Base-by-base conservation (phyloP, 306 rosid species). In the Rosa rugosa region DNA sequence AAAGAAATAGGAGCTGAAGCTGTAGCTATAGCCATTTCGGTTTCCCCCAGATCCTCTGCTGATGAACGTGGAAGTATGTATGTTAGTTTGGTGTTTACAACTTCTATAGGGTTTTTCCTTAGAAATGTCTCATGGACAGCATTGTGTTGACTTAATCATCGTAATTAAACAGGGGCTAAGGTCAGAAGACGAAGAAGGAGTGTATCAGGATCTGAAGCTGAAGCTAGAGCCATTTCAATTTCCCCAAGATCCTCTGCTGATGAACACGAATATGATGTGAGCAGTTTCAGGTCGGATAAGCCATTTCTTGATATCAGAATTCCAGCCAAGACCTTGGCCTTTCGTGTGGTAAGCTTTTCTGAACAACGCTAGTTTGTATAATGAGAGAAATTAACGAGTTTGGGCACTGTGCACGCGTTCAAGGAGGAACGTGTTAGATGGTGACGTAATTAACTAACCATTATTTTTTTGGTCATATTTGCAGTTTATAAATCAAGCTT, bases 291-390 rank as follows among this genome's bases (percentile, higher is more conserved):
- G 38, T 64, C 69, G 0, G 69, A 64, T 11, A 64, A 64, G 69
- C 69, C 69, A 64, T 64, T 27, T 64, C 69, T 64, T 64, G 42
- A 27, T 34, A 64, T 64, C 69, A 64, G 69, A 64, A 64, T 64
- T 64, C 44, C 69, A 64, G 42, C 69, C 38, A 64, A 31, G 13
- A 31, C 68, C 68, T 63, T 63, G 42, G 40, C 68, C 68, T 63
- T 12, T 63, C 68, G 11, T 14, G 68, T 63, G 68, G 68, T 63
- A 63, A 59, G 41, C n/a, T 34, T 31, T 16, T 64, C 42, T 14
- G 0, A n/a, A 22, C 65, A 64, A 64, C 2, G 23, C 1, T 4
- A 1, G 4, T 31, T 2, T 34, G 11, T 63, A 63, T 63, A 12
- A 63, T 14, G 69, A 64, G 22, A 64, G 44, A 62, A 23, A 62